Conservation (phyloP, 805 yeast species). For the Lipomyces orientalis region DNA sequence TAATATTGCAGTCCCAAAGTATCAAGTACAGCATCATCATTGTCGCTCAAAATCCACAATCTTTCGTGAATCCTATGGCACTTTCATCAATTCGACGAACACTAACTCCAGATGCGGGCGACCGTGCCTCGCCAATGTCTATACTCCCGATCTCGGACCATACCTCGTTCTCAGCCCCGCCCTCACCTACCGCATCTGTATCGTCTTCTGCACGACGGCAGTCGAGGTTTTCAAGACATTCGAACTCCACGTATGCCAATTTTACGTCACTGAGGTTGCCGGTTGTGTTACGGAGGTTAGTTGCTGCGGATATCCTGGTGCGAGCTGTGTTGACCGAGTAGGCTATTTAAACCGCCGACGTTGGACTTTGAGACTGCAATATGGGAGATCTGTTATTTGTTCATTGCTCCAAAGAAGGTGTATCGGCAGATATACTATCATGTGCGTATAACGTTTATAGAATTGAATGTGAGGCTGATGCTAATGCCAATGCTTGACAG, state of each 20-base stretch:
- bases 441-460: conserved; percentile 30
- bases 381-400: conserved; percentile 83
- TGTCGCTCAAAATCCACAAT: not conserved
- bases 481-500: conserved; percentile 3
- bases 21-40: not conserved
- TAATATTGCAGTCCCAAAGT: not conserved
- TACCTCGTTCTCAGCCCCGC: conserved; percentile 19
- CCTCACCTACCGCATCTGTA: conserved; percentile 34
- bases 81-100: conserved; percentile 23
- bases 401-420: conserved; percentile 79
- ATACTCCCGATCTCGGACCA: conserved; percentile 8
- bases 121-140: conserved; percentile 4
- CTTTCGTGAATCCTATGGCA: conserved; percentile 10
- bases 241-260: conserved; percentile 5
- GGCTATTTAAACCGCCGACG: conserved; percentile 74
- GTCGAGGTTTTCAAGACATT: conserved; percentile 11
- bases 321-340: conserved; percentile 12
- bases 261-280: conserved; percentile 26
- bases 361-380: conserved; percentile 90
- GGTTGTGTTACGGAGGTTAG: conserved; percentile 31
- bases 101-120: conserved; percentile 19
- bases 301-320: not conserved
- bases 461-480: not conserved
- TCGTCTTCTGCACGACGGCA: conserved; percentile 31
- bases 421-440: conserved; percentile 82